Evolutionary conservation across 75 land plant species (phyloP).

Genomic region (Pinus albicaulis): DNA sequence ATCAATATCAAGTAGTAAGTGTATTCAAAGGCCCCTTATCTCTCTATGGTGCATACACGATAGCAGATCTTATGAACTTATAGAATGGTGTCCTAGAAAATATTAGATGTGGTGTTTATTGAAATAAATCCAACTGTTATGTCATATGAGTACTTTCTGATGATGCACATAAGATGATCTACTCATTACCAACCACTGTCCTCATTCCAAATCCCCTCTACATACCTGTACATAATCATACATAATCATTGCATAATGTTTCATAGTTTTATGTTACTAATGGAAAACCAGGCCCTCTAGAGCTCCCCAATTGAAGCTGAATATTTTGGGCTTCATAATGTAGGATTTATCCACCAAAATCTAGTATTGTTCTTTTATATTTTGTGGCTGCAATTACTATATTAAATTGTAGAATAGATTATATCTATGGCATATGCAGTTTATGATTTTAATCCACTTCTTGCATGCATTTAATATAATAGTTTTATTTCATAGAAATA

Average conservation of each 20-base stretch:
- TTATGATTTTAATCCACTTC: not conserved
- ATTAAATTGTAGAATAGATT: too few relatives aligned
- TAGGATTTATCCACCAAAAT: too few relatives aligned
- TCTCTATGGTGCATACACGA: not conserved
- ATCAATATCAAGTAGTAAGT: constrained; percentile 76
- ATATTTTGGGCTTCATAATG: not conserved
- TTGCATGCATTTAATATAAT: too few relatives aligned
- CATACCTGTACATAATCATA: not conserved
- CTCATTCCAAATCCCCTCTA: too few relatives aligned
- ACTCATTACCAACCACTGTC: not conserved
- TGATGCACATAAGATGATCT: not conserved
- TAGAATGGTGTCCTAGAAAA: not conserved
- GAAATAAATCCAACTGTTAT: not conserved
- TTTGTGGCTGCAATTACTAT: too few relatives aligned
- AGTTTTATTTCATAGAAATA: too few relatives aligned
- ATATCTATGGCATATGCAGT: too few relatives aligned
- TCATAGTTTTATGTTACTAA: not conserved
- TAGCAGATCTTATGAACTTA: not conserved
- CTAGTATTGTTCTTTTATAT: too few relatives aligned
- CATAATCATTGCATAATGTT: not conserved
- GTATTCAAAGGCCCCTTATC: not conserved
- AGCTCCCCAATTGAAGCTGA: not conserved
- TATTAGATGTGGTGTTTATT: not conserved
- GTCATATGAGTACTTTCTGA: not conserved
- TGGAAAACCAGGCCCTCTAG: not conserved